Conservation (phyloP, 129 eudicot species). For the Tanacetum coccineum region DNA sequence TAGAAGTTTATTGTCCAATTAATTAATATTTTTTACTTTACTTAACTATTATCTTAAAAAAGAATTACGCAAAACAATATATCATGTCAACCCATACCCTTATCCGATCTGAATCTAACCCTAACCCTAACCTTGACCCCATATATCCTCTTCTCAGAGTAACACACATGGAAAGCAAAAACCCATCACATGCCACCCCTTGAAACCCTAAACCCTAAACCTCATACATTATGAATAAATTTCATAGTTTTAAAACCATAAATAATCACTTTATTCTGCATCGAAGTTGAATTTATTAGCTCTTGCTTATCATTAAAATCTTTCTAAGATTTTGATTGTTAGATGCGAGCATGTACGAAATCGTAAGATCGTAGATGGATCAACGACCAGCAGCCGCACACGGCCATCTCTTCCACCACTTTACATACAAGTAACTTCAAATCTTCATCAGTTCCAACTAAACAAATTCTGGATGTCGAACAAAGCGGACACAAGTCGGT, state of each 20-base stretch:
- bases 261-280: not conserved
- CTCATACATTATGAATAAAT: not conserved
- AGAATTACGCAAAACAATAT: not conserved
- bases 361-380: constrained; percentile 43
- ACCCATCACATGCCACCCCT: constrained; percentile 6
- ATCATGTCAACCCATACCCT: constrained; percentile 16
- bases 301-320: not conserved
- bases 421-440: constrained; percentile 73
- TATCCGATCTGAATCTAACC: constrained; percentile 22
- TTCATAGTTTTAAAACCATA: not conserved
- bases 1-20: too few relatives aligned
- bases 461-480: constrained; percentile 63
- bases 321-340: constrained; percentile 2
- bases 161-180: constrained; percentile 15
- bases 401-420: constrained; percentile 68
- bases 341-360: not conserved
- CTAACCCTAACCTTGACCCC: constrained; percentile 24
- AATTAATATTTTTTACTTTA: not conserved
- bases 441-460: constrained; percentile 53
- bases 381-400: constrained; percentile 27
- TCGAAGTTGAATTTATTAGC: not conserved
- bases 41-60: not conserved
- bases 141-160: constrained; percentile 16
- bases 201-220: constrained; percentile 21
- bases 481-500: constrained; percentile 63